Conservation (phyloP, 176 grass and related monocot genomes). For the Saccharum officinarum region DNA sequence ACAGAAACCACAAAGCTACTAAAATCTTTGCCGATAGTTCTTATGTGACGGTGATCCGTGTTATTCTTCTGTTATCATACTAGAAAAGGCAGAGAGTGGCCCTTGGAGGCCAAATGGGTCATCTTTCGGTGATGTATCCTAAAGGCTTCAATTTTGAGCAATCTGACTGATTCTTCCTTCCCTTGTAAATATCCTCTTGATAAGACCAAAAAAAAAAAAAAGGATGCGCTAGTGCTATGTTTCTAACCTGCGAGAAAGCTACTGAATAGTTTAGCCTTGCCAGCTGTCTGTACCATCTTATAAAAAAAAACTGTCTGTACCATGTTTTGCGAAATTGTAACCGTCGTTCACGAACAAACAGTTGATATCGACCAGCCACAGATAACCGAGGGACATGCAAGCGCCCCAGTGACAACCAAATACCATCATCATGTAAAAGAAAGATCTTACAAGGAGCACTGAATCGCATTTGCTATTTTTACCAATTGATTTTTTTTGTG, state of each 20-base stretch:
- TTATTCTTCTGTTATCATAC: neutral
- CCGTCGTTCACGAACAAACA: neutral
- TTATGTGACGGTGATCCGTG: neutral
- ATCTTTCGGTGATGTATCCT: neutral
- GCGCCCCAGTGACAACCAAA: neutral
- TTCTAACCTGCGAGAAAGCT: neutral
- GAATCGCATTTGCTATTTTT: neutral
- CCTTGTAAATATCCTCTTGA: neutral
- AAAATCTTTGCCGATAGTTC: neutral
- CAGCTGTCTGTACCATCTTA: neutral
- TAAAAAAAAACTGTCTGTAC: neutral
- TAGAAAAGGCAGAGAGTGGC: neutral
- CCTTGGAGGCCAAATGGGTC: neutral
- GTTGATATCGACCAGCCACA: neutral
- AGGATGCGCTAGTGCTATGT: neutral
- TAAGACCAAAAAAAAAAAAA: neutral
- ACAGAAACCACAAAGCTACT: neutral
- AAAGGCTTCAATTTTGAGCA: neutral
- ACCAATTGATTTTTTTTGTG: neutral
- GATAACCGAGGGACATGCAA: neutral
- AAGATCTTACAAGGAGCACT: neutral
- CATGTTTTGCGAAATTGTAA: neutral
- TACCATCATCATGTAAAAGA: neutral
- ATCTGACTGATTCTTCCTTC: neutral
- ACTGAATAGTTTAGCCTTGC: neutral